A percentile compares a stretch with the other conserved stretches of the same genome.
Evolutionary conservation across 495 filamentous ascomycete genomes (phyloP).

Genomic region (Penicillium coffeae): DNA sequence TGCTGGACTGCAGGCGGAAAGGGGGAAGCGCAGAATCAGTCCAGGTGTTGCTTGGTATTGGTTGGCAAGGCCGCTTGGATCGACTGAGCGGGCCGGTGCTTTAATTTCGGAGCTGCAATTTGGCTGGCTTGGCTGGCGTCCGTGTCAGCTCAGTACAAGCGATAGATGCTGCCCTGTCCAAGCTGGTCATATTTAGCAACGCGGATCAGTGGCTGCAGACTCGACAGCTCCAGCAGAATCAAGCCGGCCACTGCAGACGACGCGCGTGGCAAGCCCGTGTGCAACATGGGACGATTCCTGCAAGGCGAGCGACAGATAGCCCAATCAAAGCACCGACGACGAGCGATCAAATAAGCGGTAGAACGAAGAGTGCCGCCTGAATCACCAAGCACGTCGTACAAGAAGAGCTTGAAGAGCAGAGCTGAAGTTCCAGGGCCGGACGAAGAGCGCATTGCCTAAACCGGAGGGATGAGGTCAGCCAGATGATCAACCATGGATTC

Average conservation of each 20-base stretch:
- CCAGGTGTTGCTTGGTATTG: too few species aligned
- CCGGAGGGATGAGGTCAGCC: constrained; percentile 19
- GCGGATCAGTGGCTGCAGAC: constrained; percentile 5
- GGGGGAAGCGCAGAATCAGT: too few species aligned
- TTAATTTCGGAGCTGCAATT: too few species aligned
- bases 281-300: constrained; percentile 12
- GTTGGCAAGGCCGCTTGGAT: too few species aligned
- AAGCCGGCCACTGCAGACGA: constrained; percentile 17
- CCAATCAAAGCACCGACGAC: neutral
- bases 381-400: neutral
- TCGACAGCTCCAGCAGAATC: constrained; percentile 8
- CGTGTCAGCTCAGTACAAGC: too few species aligned
- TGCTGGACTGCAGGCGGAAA: too few species aligned
- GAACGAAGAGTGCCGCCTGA: neutral
- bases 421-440: neutral
- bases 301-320: constrained; percentile 1
- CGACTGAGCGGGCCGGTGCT: too few species aligned
- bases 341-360: neutral
- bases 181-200: constrained; percentile 7
- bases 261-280: constrained; percentile 23
- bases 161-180: too few species aligned
- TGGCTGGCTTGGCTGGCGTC: too few species aligned
- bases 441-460: constrained; percentile 5
- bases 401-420: neutral
- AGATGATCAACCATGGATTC: neutral